Conservation (phyloP, 495 filamentous ascomycete genomes). For the Podospora fimiseda region DNA sequence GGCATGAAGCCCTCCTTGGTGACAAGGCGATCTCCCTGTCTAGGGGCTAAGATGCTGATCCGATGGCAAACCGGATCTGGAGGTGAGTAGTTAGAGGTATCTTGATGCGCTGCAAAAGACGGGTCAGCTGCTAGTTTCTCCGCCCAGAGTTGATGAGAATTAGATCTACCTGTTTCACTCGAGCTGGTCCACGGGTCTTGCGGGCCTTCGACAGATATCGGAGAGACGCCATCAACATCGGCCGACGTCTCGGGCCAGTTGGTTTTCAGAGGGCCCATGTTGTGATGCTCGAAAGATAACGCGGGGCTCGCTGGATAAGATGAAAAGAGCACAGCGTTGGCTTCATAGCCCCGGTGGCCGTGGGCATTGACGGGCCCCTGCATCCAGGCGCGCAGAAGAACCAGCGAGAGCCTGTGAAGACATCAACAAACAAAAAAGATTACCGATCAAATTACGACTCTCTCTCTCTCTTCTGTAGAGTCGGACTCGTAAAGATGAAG, state of each 20-base stretch:
- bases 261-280: too few relatives aligned
- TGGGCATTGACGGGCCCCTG: conserved; percentile 3
- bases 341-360: conserved; percentile 1
- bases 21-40: conserved; percentile 1
- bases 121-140: too few relatives aligned
- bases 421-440: not conserved
- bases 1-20: not conserved
- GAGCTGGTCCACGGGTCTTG: too few relatives aligned
- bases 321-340: not conserved
- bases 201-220: too few relatives aligned
- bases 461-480: too few relatives aligned
- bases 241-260: too few relatives aligned
- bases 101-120: too few relatives aligned
- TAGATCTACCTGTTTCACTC: too few relatives aligned
- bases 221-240: too few relatives aligned
- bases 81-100: too few relatives aligned
- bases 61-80: conserved; percentile 3
- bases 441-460: not conserved
- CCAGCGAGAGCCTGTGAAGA: not conserved
- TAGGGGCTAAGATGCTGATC: conserved; percentile 4
- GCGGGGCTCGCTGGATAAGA: not conserved
- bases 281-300: not conserved
- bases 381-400: conserved; percentile 1
- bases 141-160: too few relatives aligned
- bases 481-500: too few relatives aligned